A percentile compares a stretch with the other conserved stretches of the same genome.
Evolutionary conservation across 2,329 filamentous ascomycete genomes (phyloP).

Genomic region (Sporothrix pallida): DNA sequence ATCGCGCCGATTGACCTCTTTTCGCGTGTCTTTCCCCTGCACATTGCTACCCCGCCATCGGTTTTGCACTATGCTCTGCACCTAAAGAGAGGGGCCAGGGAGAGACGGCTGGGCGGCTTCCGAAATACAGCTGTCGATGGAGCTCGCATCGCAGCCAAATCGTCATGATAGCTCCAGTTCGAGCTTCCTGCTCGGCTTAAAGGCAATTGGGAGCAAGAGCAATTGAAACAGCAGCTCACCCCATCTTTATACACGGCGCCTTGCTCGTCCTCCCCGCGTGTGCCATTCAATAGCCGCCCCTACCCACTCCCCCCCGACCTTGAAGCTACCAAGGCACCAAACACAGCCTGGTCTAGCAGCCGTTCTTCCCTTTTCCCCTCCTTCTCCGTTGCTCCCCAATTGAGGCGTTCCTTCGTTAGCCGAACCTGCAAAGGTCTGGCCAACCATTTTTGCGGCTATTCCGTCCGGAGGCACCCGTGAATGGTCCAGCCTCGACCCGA

Average conservation of each 20-base stretch:
- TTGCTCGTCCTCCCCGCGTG: constrained; percentile 13
- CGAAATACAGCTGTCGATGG: not conserved
- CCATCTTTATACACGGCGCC: constrained; percentile 20
- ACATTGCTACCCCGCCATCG: constrained; percentile 26
- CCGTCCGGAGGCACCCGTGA: constrained; percentile 34
- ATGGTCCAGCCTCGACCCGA: constrained; percentile 30
- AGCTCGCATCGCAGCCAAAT: constrained; percentile 13
- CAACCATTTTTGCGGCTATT: constrained; percentile 34
- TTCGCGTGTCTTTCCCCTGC: constrained; percentile 14
- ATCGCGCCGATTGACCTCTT: not conserved
- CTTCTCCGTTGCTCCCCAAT: constrained; percentile 22
- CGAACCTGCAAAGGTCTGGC: constrained; percentile 29
- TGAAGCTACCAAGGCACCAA: constrained; percentile 17
- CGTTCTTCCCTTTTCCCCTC: constrained; percentile 21
- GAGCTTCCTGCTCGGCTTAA: constrained; percentile 16
- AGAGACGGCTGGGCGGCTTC: not conserved
- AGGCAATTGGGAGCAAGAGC: constrained; percentile 18
- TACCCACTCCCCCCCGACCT: constrained; percentile 17
- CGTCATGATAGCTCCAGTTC: constrained; percentile 14
- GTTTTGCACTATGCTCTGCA: not conserved
- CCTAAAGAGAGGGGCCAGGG: not conserved
- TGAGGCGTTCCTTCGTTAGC: constrained; percentile 26
- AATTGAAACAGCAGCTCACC: constrained; percentile 15
- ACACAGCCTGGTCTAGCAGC: not conserved
- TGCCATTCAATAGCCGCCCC: constrained; percentile 29